A percentile compares a stretch with the other conserved stretches of the same genome.
phyloP scores from a whole-genome alignment of 164 flowering plant species.

The Vitis riparia region DNA sequence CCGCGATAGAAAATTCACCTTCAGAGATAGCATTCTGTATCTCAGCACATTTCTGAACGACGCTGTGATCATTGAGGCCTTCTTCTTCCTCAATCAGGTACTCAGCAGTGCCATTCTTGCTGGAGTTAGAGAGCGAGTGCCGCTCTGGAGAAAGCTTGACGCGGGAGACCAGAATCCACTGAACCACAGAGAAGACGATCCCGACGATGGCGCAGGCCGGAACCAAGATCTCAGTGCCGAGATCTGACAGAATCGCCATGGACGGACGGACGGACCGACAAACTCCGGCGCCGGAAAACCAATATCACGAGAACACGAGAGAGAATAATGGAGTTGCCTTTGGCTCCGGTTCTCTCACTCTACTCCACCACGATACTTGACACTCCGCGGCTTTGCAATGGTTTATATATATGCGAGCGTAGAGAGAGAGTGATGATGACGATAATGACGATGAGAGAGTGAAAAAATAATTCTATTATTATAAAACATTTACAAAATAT shows the following conservation, averaged over 20 bases:
- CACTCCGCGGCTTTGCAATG: too few species aligned
- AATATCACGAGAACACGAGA: background rate
- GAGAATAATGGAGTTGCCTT: background rate
- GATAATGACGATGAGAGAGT: too few species aligned
- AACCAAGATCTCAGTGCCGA: conserved; percentile 49
- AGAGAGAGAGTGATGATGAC: too few species aligned
- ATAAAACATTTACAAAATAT: too few species aligned
- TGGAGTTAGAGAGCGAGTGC: conserved; percentile 15
- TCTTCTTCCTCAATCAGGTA: conserved; percentile 68
- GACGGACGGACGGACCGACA: background rate
- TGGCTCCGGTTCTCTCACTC: too few species aligned
- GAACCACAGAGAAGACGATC: conserved; percentile 50
- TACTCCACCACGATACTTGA: too few species aligned
- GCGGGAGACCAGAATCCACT: conserved; percentile 50
- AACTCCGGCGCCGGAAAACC: too few species aligned
- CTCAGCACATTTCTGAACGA: conserved; percentile 62
- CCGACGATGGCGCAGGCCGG: conserved; percentile 64
- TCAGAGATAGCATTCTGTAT: conserved; percentile 69
- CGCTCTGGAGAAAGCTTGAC: conserved; percentile 47
- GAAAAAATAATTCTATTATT: too few species aligned
- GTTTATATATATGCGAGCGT: too few species aligned
- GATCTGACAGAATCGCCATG: conserved; percentile 55
- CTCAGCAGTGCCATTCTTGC: conserved; percentile 46
- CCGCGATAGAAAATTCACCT: conserved; percentile 29
- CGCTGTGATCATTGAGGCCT: conserved; percentile 60